A percentile compares a stretch with the other conserved stretches of the same genome.
Evolutionary conservation across 106 monocot genomes (phyloP).

Genomic region (Allium cepa): DNA sequence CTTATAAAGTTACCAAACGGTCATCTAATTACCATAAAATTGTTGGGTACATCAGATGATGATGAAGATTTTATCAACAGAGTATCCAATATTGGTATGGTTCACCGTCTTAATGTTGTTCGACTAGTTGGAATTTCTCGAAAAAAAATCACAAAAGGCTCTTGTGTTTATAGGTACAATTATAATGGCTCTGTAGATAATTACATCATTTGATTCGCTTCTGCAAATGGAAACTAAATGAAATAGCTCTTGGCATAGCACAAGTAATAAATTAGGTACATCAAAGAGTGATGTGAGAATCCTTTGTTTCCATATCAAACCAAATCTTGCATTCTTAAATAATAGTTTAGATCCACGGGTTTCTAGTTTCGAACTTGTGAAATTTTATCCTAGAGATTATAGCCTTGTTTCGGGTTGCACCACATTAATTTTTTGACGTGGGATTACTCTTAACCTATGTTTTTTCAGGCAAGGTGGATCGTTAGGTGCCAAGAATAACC

Average conservation of each 20-base stretch:
- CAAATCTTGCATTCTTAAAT: conserved; percentile 10
- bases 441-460: too few species aligned
- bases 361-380: conserved; percentile 16
- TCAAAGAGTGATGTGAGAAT: conserved; percentile 13
- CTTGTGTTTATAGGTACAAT: conserved; percentile 5
- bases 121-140: background rate
- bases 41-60: background rate
- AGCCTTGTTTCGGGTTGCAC: too few species aligned
- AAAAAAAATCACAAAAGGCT: background rate
- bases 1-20: background rate
- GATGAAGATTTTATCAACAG: background rate
- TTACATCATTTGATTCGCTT: background rate
- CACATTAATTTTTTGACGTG: too few species aligned
- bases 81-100: background rate
- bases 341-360: conserved; percentile 10
- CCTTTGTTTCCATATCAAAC: conserved; percentile 24
- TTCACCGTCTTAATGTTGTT: background rate
- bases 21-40: background rate
- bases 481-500: too few species aligned
- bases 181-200: conserved; percentile 4
- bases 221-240: conserved; percentile 3
- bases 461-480: too few species aligned
- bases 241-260: conserved; percentile 5
- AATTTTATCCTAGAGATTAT: conserved; percentile 1
- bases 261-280: conserved; percentile 16